Evolutionary conservation across 139 green algal genomes (phyloP).

Genomic region (Astrephomene gubernaculifera): DNA sequence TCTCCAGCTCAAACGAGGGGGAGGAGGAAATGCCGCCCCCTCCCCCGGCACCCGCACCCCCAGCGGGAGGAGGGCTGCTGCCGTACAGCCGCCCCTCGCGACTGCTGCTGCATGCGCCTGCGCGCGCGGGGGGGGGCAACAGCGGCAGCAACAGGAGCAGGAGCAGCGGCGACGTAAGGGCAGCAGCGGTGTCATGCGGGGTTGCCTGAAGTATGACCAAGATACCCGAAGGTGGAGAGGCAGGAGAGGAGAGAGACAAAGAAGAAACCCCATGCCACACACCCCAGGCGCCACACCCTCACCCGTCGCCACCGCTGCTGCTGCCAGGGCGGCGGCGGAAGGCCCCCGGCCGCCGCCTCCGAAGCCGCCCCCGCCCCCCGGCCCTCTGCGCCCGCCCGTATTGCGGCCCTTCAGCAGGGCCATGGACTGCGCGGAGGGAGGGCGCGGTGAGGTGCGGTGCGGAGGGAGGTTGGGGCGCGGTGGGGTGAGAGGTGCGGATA

Average conservation of each 20-base stretch:
- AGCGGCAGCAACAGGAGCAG: neutral
- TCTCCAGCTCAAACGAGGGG: conserved; percentile 39
- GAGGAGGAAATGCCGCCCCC: neutral
- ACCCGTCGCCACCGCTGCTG: conserved; percentile 35
- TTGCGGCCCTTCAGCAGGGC: conserved; percentile 12
- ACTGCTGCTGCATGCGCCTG: neutral
- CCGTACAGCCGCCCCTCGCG: neutral
- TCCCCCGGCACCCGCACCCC: no score
- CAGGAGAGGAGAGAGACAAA: neutral
- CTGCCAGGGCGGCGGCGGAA: conserved; percentile 22
- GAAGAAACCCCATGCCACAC: neutral
- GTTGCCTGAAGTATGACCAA: no score
- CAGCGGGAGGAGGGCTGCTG: no score
- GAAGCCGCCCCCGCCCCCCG: neutral
- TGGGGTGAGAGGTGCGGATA: neutral
- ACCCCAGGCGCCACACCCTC: neutral
- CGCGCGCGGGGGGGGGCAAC: neutral
- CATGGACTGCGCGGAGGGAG: conserved; percentile 8
- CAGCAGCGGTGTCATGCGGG: neutral
- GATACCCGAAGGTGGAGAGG: neutral
- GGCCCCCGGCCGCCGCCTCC: neutral
- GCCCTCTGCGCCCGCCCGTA: no score
- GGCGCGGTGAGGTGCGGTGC: neutral
- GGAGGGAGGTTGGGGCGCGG: neutral
- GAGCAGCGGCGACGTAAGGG: neutral